Percentiles rank a stretch among this genome's conserved stretches.
Evolutionary conservation across 768 basidiomycete species (phyloP).

Genomic region (Suillus americanus): DNA sequence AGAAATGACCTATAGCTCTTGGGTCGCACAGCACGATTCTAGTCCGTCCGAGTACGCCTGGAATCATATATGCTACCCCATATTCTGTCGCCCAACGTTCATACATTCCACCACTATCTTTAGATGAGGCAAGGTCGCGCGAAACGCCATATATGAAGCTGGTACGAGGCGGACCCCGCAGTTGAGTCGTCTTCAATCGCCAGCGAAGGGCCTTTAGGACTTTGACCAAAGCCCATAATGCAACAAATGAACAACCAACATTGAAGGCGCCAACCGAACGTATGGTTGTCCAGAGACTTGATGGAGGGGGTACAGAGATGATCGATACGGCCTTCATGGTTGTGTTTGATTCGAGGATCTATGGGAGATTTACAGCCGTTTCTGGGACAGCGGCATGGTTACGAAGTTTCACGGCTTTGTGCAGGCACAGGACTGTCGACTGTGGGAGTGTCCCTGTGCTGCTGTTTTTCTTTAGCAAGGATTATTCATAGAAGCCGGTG

Average conservation of each 20-base stretch:
- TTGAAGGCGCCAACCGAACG: not conserved
- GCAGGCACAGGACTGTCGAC: not conserved
- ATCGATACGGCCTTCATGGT: not conserved
- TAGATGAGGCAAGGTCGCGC: conserved; percentile 3
- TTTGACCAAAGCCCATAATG: not conserved
- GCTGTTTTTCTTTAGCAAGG: not conserved
- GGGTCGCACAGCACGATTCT: conserved; percentile 37
- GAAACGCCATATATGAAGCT: conserved; percentile 20
- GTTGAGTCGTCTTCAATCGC: conserved; percentile 12
- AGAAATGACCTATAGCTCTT: conserved; percentile 51
- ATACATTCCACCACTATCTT: conserved; percentile 11
- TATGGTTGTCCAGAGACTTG: not conserved
- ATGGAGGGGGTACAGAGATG: not conserved
- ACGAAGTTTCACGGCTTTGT: not conserved
- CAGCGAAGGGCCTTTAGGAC: not conserved
- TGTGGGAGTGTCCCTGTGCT: not conserved
- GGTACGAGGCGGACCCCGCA: conserved; percentile 19
- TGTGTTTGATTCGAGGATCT: not conserved
- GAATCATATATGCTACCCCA: conserved; percentile 17
- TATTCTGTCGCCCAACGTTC: conserved; percentile 24
- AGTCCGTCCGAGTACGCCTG: conserved; percentile 14
- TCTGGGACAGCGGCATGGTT: not conserved
- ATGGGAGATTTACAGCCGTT: not conserved
- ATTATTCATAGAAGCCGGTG: not conserved
- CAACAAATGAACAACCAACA: not conserved